A percentile compares a stretch with the other conserved stretches of the same genome.
These are phyloP conservation scores for Epipyxis sp. DNA, from an alignment of 108 stramenopile species.

Conservation along the genomic window DNA sequence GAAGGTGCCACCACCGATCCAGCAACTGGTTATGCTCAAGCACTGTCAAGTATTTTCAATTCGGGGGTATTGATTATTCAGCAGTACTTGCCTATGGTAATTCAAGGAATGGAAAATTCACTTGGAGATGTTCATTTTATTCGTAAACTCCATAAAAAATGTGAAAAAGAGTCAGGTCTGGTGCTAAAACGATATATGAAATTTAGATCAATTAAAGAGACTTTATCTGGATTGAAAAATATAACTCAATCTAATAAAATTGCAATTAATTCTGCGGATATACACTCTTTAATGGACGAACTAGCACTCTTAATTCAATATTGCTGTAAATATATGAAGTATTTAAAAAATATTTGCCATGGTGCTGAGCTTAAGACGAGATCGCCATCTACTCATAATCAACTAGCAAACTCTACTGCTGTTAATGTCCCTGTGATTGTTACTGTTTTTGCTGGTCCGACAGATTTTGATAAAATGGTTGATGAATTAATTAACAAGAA, in stretches of 20 bases:
- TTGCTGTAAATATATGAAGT: not conserved
- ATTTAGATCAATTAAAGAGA: not conserved
- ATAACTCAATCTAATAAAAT: not conserved
- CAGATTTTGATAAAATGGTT: constrained; percentile 21
- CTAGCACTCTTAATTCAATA: constrained; percentile 24
- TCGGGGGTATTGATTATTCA: constrained; percentile 12
- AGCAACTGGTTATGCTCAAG: constrained; percentile 8
- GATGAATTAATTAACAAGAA: constrained; percentile 17
- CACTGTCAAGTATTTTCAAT: constrained; percentile 25
- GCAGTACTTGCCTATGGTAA: constrained; percentile 9
- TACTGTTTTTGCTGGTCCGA: not conserved
- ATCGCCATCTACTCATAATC: not conserved
- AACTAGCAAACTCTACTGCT: not conserved
- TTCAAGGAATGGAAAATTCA: constrained; percentile 29
- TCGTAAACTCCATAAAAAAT: not conserved
- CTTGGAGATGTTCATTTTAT: constrained; percentile 21
- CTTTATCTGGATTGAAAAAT: not conserved
- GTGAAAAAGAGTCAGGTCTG: not conserved
- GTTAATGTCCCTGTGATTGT: not conserved
- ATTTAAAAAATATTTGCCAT: constrained; percentile 13
- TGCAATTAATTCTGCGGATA: not conserved
- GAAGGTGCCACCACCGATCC: not conserved
- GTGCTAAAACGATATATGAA: constrained; percentile 24
- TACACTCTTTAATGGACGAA: constrained; percentile 27
- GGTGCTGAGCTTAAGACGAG: not conserved